Percentiles rank a stretch among this genome's conserved stretches.
phyloP scores from a whole-genome alignment of 2,329 filamentous ascomycete species.

The Polytolypa hystricis region DNA sequence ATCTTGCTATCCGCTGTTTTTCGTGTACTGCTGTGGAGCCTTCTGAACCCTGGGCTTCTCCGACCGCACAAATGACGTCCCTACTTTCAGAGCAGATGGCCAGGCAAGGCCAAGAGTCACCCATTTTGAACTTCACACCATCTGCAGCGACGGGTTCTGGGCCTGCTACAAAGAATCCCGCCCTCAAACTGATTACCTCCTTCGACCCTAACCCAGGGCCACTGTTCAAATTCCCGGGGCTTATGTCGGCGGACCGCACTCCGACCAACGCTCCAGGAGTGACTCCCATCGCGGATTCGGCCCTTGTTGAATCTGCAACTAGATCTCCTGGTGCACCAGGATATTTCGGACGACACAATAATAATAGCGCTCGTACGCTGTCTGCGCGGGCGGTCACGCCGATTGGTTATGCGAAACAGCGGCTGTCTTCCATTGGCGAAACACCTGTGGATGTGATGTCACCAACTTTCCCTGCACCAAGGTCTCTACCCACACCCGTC shows the following conservation, averaged over 20 bases:
- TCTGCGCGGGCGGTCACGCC: conserved; percentile 54
- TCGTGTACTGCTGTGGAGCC: conserved; percentile 81
- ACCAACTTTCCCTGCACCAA: conserved; percentile 29
- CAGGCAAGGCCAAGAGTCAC: conserved; percentile 37
- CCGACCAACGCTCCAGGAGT: conserved; percentile 66
- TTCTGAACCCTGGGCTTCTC: conserved; percentile 77
- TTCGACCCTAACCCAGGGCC: conserved; percentile 47
- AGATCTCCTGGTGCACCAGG: conserved; percentile 48
- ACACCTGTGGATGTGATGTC: conserved; percentile 44
- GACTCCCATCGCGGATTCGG: conserved; percentile 77
- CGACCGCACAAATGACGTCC: conserved; percentile 56
- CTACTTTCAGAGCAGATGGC: conserved; percentile 32
- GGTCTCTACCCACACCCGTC: conserved; percentile 31
- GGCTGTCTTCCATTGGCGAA: conserved; percentile 71
- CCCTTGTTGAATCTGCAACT: conserved; percentile 44
- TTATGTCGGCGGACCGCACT: conserved; percentile 49
- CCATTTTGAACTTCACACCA: conserved; percentile 4
- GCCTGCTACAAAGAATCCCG: conserved; percentile 63
- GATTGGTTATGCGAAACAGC: conserved; percentile 49
- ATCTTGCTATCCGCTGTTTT: conserved; percentile 84
- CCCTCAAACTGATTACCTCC: conserved; percentile 82
- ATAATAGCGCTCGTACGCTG: conserved; percentile 54
- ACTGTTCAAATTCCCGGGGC: conserved; percentile 53
- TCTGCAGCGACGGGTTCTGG: conserved; percentile 46
- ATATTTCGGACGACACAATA: conserved; percentile 47